A percentile compares a stretch with the other conserved stretches of the same genome.
Evolutionary conservation across 2,329 filamentous ascomycete genomes (phyloP).

Genomic region (Pestalotiopsis sp.): DNA sequence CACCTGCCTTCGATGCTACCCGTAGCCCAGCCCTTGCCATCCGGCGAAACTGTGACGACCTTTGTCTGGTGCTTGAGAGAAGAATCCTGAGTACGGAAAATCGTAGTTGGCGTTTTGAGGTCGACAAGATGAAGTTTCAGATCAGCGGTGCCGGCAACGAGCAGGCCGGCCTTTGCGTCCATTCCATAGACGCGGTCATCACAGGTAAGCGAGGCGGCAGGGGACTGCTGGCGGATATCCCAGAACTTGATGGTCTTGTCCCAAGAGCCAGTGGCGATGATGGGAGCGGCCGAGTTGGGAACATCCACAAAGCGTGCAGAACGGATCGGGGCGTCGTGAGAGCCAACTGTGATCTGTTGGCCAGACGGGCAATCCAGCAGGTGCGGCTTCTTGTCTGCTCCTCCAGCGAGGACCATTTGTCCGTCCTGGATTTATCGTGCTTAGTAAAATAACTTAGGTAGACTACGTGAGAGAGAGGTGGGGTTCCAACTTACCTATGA

Average conservation of each 20-base stretch:
- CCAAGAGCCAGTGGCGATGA: constrained; percentile 48
- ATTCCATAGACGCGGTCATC: constrained; percentile 50
- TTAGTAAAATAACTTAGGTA: constrained; percentile 15
- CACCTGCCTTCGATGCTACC: constrained; percentile 34
- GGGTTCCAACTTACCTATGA: constrained; percentile 22
- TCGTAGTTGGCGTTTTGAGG: constrained; percentile 25
- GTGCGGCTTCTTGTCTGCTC: constrained; percentile 33
- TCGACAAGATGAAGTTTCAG: constrained; percentile 33
- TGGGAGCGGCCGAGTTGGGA: constrained; percentile 21
- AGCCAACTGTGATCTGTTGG: constrained; percentile 27
- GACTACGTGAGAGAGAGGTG: not conserved
- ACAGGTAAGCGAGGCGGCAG: constrained; percentile 45
- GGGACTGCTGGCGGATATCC: constrained; percentile 51
- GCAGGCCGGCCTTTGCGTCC: constrained; percentile 30
- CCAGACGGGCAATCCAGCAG: constrained; percentile 31
- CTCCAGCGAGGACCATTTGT: constrained; percentile 31
- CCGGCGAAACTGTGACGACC: constrained; percentile 26
- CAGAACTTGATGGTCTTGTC: constrained; percentile 60
- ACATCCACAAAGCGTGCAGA: constrained; percentile 34
- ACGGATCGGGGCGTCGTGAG: constrained; percentile 34
- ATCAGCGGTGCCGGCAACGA: constrained; percentile 35
- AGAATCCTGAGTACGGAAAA: constrained; percentile 22
- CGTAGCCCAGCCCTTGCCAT: constrained; percentile 31
- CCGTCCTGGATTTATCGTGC: constrained; percentile 32
- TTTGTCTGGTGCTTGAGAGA: constrained; percentile 31